Evolutionary conservation across 495 filamentous ascomycete genomes (phyloP).

Genomic region (Xylaria grammica): DNA sequence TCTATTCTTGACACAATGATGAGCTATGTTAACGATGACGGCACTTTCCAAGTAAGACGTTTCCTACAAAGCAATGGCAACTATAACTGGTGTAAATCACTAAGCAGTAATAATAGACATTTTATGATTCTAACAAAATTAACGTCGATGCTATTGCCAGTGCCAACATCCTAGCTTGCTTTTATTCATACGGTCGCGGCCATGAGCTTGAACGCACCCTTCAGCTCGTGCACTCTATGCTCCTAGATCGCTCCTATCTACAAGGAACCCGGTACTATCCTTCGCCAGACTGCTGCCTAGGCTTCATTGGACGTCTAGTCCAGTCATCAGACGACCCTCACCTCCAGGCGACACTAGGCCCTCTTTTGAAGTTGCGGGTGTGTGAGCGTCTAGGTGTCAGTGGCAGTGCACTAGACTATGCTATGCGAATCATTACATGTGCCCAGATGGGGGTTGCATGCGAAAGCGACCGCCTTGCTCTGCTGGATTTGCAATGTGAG

Average conservation of each 20-base stretch:
- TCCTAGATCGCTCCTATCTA: slow-evolving; percentile 18
- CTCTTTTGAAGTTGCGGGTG: slow-evolving; percentile 16
- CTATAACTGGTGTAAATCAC: neutral
- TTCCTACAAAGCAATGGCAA: neutral
- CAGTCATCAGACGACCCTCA: slow-evolving; percentile 21
- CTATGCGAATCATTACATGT: slow-evolving; percentile 24
- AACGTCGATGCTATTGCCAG: slow-evolving; percentile 21
- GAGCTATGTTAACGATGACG: slow-evolving; percentile 17
- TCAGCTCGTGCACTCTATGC: slow-evolving; percentile 16
- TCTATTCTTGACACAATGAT: slow-evolving; percentile 20
- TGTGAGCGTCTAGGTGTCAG: slow-evolving; percentile 18
- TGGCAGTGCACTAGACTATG: slow-evolving; percentile 23
- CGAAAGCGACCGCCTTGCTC: slow-evolving; percentile 21
- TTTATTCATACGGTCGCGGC: slow-evolving; percentile 23
- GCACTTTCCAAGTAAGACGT: slow-evolving; percentile 20
- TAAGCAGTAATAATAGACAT: slow-evolving; percentile 22
- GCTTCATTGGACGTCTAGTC: slow-evolving; percentile 23
- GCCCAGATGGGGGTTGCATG: slow-evolving; percentile 21
- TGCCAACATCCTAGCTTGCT: slow-evolving; percentile 26
- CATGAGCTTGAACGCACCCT: slow-evolving; percentile 25
- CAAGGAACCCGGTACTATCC: slow-evolving; percentile 24
- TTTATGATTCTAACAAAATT: slow-evolving; percentile 18
- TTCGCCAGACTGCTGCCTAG: slow-evolving; percentile 26
- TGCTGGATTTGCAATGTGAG: slow-evolving; percentile 25
- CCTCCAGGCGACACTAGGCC: slow-evolving; percentile 17